Conservation (phyloP, 768 basidiomycete genomes). For the Lactarius sanguifluus region DNA sequence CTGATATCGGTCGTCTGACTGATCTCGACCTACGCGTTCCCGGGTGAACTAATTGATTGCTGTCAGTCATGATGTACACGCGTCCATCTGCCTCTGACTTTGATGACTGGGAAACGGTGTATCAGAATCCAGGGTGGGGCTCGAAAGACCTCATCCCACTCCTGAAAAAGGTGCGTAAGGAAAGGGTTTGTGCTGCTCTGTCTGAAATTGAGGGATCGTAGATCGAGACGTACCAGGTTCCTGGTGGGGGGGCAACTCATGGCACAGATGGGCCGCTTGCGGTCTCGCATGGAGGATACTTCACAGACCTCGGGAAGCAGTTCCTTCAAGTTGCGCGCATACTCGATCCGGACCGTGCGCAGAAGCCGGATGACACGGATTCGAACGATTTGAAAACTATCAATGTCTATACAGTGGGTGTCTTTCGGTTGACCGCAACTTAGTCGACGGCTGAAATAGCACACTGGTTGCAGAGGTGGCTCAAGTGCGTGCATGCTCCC, state of each 20-base stretch:
- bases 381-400: conserved; percentile 30
- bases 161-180: too few relatives aligned
- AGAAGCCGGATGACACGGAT: conserved; percentile 23
- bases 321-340: conserved; percentile 32
- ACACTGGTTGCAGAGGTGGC: conserved; percentile 21
- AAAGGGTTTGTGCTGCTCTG: too few relatives aligned
- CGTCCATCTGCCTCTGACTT: too few relatives aligned
- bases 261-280: conserved; percentile 49
- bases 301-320: conserved; percentile 33
- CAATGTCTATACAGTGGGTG: conserved; percentile 29
- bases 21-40: too few relatives aligned
- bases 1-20: too few relatives aligned
- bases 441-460: neutral
- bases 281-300: conserved; percentile 34
- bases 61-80: too few relatives aligned
- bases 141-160: too few relatives aligned
- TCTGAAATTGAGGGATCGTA: conserved; percentile 16
- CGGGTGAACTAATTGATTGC: too few relatives aligned
- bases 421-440: neutral
- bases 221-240: conserved; percentile 42
- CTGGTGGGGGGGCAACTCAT: conserved; percentile 39
- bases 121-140: too few relatives aligned
- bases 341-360: conserved; percentile 29
- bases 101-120: too few relatives aligned
- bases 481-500: conserved; percentile 36